These are phyloP conservation scores for Ilyonectria robusta DNA, from an alignment of 2,329 filamentous ascomycete genomes.

Conservation along the genomic window DNA sequence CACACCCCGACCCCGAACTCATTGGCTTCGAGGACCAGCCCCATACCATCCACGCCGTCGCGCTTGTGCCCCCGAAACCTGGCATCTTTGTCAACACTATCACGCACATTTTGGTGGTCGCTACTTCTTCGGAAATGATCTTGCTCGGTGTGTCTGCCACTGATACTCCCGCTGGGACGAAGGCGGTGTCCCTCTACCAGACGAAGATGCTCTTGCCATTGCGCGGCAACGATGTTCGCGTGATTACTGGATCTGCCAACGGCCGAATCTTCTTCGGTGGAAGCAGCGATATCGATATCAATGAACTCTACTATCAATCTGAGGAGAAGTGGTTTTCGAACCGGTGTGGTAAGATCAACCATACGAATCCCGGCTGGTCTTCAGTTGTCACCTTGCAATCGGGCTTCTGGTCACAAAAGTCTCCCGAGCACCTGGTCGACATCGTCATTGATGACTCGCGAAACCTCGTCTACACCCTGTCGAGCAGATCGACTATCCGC, in stretches of 20 bases:
- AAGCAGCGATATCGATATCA: slow-evolving; percentile 84
- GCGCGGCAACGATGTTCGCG: slow-evolving; percentile 81
- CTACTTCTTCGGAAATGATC: slow-evolving; percentile 87
- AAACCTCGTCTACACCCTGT: slow-evolving; percentile 91
- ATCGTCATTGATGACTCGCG: slow-evolving; percentile 92
- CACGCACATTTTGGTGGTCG: slow-evolving; percentile 89
- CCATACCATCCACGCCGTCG: slow-evolving; percentile 91
- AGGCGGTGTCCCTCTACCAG: slow-evolving; percentile 84
- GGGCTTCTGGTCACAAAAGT: slow-evolving; percentile 65
- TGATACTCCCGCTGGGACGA: slow-evolving; percentile 77
- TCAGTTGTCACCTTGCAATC: slow-evolving; percentile 70
- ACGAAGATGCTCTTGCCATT: slow-evolving; percentile 88
- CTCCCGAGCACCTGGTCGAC: slow-evolving; percentile 77
- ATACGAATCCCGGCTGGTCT: slow-evolving; percentile 81
- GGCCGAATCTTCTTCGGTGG: slow-evolving; percentile 96
- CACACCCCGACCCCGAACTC: slow-evolving; percentile 88
- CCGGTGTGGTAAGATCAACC: slow-evolving; percentile 89
- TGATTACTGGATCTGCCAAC: slow-evolving; percentile 84
- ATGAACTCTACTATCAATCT: slow-evolving; percentile 96
- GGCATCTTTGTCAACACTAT: slow-evolving; percentile 91
- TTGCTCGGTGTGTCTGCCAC: slow-evolving; percentile 86
- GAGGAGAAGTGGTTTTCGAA: slow-evolving; percentile 97
- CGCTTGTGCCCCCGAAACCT: slow-evolving; percentile 85
- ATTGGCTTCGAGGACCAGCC: slow-evolving; percentile 93
- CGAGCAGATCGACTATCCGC: slow-evolving; percentile 87